A percentile compares a stretch with the other conserved stretches of the same genome.
Conservation (phyloP, 225 moss, liverwort and hornwort genomes). For the Bryoerythrophyllum caledonicum region DNA sequence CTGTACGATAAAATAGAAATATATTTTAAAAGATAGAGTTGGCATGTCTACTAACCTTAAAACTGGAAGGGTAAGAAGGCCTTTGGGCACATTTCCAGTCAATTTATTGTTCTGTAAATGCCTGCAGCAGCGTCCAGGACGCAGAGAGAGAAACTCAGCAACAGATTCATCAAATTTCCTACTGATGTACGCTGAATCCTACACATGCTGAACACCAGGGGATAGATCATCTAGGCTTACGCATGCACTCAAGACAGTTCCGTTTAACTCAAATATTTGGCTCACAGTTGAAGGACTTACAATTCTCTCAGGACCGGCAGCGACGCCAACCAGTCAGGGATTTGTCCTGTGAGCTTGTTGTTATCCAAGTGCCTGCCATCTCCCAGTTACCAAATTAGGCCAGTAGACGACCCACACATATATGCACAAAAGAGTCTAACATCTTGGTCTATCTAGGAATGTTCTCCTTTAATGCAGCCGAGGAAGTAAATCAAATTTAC, state of each 20-base stretch:
- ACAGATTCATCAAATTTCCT: background rate
- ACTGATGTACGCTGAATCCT: background rate
- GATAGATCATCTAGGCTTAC: background rate
- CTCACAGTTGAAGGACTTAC: background rate
- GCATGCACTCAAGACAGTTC: no score
- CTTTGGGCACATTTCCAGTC: conserved; percentile 31
- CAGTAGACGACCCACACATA: background rate
- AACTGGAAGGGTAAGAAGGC: conserved; percentile 14
- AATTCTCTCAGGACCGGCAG: conserved; percentile 17
- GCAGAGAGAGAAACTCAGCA: conserved; percentile 1
- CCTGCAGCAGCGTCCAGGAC: conserved; percentile 12
- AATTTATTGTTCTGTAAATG: conserved; percentile 38
- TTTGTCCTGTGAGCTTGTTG: conserved; percentile 23
- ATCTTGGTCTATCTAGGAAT: background rate
- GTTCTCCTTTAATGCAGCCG: no score
- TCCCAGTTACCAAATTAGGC: background rate
- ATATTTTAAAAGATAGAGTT: no score
- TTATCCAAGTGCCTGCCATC: conserved; percentile 8
- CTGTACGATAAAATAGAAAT: background rate
- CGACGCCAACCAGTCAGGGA: conserved; percentile 14
- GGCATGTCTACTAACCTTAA: conserved; percentile 16
- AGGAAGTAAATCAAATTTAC: no score
- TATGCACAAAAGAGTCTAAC: background rate
- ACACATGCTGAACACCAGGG: background rate
- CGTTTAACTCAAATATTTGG: no score